These are phyloP conservation scores for Saccharomycopsis malanga DNA, from an alignment of 805 yeast species.

Conservation along the genomic window DNA sequence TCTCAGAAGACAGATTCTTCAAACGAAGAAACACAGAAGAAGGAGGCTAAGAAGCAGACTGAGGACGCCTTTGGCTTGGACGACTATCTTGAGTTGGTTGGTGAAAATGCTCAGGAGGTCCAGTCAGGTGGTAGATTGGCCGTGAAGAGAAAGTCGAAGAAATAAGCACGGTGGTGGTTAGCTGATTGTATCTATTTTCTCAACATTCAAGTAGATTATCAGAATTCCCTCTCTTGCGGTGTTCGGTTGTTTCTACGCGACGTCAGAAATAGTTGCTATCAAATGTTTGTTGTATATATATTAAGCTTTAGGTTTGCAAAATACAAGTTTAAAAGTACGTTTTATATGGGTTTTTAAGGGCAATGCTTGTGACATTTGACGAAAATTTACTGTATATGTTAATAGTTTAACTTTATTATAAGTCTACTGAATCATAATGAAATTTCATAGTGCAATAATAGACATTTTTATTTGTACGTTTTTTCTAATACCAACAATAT, in stretches of 20 bases:
- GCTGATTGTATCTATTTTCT: background rate
- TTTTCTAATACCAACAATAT: no score
- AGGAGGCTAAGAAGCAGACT: conserved; percentile 27
- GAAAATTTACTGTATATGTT: no score
- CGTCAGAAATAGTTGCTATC: background rate
- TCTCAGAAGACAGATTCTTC: conserved; percentile 14
- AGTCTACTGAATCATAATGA: no score
- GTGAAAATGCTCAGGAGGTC: conserved; percentile 47
- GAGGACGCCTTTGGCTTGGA: conserved; percentile 30
- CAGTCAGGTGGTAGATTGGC: conserved; percentile 49
- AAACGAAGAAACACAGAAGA: background rate
- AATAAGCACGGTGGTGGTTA: conserved; percentile 18
- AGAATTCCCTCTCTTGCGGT: background rate
- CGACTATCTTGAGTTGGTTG: conserved; percentile 54
- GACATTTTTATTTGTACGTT: no score
- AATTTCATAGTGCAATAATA: no score
- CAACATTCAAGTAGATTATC: background rate
- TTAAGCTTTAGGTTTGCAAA: no score
- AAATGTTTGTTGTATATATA: background rate
- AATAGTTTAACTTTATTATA: no score
- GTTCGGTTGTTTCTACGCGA: background rate
- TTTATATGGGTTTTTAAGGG: no score
- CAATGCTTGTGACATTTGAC: no score
- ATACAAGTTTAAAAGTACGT: no score
- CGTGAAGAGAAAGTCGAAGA: conserved; percentile 40